These are phyloP conservation scores for Typha latifolia DNA, from an alignment of 176 grass and related monocot species.

Conservation along the genomic window DNA sequence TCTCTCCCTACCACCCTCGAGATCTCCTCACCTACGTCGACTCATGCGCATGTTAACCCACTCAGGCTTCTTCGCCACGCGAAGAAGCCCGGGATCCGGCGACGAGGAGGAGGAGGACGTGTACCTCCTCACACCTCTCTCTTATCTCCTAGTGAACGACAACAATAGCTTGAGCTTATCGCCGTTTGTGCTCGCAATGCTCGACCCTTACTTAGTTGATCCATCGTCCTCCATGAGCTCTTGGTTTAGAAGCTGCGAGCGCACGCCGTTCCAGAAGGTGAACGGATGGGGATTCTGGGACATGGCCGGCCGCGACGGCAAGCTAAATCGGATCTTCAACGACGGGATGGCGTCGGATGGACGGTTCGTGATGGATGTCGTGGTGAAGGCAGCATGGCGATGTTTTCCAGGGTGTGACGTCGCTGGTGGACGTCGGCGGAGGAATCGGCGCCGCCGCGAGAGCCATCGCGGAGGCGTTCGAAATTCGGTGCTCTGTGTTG, in stretches of 20 bases:
- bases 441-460: constrained; percentile 9
- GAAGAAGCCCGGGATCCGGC: too few relatives aligned
- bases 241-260: neutral
- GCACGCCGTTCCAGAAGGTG: neutral
- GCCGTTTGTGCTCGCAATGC: too few relatives aligned
- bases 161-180: neutral
- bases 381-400: neutral
- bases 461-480: constrained; percentile 20
- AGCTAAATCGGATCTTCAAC: constrained; percentile 14
- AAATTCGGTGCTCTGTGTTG: constrained; percentile 31
- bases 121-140: constrained; percentile 2
- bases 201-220: neutral
- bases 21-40: neutral
- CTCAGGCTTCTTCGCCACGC: neutral
- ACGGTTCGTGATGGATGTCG: neutral
- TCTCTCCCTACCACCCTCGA: neutral
- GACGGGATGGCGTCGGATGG: constrained; percentile 14
- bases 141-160: neutral
- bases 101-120: neutral
- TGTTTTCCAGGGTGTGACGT: constrained; percentile 12
- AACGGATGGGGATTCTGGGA: neutral
- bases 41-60: constrained; percentile 11
- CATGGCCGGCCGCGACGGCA: neutral
- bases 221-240: neutral
- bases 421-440: constrained; percentile 36